Conservation (phyloP, 2,329 filamentous ascomycete species). For the Lachnellula subtilissima region DNA sequence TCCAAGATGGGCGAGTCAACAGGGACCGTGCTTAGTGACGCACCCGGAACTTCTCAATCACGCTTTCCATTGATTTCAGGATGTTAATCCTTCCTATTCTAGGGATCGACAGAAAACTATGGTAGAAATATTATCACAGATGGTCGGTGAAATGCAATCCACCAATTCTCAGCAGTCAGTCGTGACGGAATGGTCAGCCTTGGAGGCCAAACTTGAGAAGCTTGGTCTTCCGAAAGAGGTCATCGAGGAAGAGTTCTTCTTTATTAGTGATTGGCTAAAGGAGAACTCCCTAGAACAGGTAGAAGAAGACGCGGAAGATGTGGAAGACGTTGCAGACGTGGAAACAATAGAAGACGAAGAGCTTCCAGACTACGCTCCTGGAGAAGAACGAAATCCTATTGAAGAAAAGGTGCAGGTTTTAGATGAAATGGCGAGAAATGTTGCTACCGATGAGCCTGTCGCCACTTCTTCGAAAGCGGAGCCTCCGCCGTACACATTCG, state of each 20-base stretch:
- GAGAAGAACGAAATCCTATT: slow-evolving; percentile 1
- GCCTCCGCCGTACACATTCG: slow-evolving; percentile 19
- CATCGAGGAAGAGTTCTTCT: slow-evolving; percentile 18
- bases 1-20: background rate
- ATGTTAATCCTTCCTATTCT: background rate
- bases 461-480: slow-evolving; percentile 1
- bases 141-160: slow-evolving; percentile 5
- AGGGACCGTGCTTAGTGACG: background rate
- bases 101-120: slow-evolving; percentile 11
- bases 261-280: slow-evolving; percentile 17
- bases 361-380: slow-evolving; percentile 15
- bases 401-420: slow-evolving; percentile 8
- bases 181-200: slow-evolving; percentile 11
- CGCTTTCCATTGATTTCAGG: background rate
- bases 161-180: slow-evolving; percentile 7
- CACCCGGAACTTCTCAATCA: background rate
- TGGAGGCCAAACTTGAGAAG: slow-evolving; percentile 9
- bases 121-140: slow-evolving; percentile 5
- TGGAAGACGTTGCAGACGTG: background rate
- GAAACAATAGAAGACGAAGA: background rate
- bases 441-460: background rate
- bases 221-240: slow-evolving; percentile 12
- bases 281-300: background rate
- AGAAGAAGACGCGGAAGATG: slow-evolving; percentile 3
- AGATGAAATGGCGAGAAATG: slow-evolving; percentile 3